Base-by-base conservation (phyloP, 805 yeast genomes). In the Candida manassasensis region DNA sequence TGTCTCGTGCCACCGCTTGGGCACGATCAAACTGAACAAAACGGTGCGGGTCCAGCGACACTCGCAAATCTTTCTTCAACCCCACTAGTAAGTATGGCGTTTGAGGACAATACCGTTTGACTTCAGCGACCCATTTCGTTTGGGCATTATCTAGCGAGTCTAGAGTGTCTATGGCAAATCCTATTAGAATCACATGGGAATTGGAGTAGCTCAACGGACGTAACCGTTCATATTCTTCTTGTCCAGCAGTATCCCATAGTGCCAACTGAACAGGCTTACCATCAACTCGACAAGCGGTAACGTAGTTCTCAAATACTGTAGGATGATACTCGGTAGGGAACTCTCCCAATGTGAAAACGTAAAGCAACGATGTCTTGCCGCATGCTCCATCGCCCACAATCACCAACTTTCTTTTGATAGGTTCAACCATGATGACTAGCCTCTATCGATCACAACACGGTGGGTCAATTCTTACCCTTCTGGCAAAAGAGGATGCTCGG, bases 191-290 rank as follows among this genome's bases (percentile, higher is more conserved):
- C 37, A 85, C 84, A 57, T 89, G 84, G 2, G 96, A 94, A 49
- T 85, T 82, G 8, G 89, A 76, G 52, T 89, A 89, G 15, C 95
- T 83, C 44, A 89, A 65, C 0, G 96, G 96, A 42, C 96, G 74
- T 39, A 89, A 65, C 40, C 96, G 66, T 55, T 88, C 96, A 55
- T 88, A 88, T 59, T 88, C 97, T 63, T 88, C 97, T 61, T 88
- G 96, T 2, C 97, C 97, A 2, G 97, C 96, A 1, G 96, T 88
- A 55, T 88, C 97, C 96, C 97, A 88, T 17, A 88, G 62, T 2
- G 95, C 89, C 37, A 88, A 61, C 43, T 87, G 82, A 3, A 88
- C 95, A 11, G 93, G 83, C 47, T 87, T 88, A 3, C 96, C 96
- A 52, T 88, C 97, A 13, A 89, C 94, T 39, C 95, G 68, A 58